Percentiles rank a stretch among this genome's conserved stretches.
Conservation (phyloP, 257 asterid species). For the Fraxinus cuspidata region DNA sequence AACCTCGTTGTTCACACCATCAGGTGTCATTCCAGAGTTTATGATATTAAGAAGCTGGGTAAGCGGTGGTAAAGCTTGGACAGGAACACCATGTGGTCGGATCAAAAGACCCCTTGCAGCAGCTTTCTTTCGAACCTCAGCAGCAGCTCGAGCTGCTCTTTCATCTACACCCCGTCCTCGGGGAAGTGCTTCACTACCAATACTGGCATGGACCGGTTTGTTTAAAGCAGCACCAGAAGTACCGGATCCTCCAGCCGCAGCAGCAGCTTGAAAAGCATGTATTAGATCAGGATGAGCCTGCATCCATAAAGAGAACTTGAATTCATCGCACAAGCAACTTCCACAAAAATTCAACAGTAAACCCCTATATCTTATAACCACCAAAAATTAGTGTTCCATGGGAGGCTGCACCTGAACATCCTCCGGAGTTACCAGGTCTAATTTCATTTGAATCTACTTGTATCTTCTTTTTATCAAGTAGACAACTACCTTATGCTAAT, state of each 20-base stretch:
- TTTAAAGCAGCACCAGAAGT: conserved; percentile 33
- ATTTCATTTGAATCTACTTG: neutral
- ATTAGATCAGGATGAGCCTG: conserved; percentile 89
- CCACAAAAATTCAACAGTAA: neutral
- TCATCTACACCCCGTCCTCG: conserved; percentile 87
- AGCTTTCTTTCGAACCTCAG: conserved; percentile 82
- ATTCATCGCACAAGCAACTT: neutral
- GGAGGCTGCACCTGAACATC: neutral
- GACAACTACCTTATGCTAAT: neutral
- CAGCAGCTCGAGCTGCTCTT: conserved; percentile 87
- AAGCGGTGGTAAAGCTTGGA: conserved; percentile 58
- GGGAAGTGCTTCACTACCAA: conserved; percentile 52
- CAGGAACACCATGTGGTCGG: conserved; percentile 72
- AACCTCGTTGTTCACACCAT: conserved; percentile 30
- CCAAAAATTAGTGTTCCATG: neutral
- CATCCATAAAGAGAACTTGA: neutral
- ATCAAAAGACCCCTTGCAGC: conserved; percentile 80
- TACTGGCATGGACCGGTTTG: conserved; percentile 47
- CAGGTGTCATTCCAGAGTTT: conserved; percentile 46
- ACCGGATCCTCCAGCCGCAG: conserved; percentile 43
- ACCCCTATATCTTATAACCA: neutral
- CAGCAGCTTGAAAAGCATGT: conserved; percentile 83
- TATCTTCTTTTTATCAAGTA: neutral
- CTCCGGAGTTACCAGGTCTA: neutral
- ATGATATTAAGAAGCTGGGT: conserved; percentile 63